phyloP scores from a whole-genome alignment of 2,329 filamentous ascomycete species.

The Lithohypha guttulata region DNA sequence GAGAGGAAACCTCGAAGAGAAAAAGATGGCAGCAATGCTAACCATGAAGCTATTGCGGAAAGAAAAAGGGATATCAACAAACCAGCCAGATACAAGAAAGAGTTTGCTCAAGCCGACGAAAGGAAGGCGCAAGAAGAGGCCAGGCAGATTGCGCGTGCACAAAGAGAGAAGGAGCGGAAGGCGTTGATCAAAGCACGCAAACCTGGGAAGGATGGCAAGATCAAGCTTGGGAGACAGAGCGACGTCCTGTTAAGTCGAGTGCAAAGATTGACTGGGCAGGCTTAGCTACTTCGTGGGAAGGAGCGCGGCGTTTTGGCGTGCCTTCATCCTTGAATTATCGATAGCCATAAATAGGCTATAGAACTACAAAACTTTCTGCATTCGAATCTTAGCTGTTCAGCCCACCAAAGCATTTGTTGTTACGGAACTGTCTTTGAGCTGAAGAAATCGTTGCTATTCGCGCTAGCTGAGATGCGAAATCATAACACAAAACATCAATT shows the following conservation, averaged over 20 bases:
- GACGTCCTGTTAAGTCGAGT: conserved; percentile 66
- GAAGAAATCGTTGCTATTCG: too few relatives aligned
- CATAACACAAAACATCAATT: too few relatives aligned
- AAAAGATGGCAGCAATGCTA: conserved; percentile 8
- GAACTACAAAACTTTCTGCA: too few relatives aligned
- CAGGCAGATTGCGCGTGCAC: conserved; percentile 29
- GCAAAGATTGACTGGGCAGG: conserved; percentile 53
- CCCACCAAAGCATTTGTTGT: too few relatives aligned
- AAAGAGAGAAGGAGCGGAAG: conserved; percentile 58
- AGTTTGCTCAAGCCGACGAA: conserved; percentile 55
- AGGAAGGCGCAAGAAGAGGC: conserved; percentile 50
- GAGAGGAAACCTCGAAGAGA: conserved; percentile 4
- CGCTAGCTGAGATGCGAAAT: too few relatives aligned
- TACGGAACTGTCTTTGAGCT: too few relatives aligned
- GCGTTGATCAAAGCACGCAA: conserved; percentile 52
- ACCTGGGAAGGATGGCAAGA: conserved; percentile 57
- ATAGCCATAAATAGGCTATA: too few relatives aligned
- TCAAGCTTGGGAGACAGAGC: conserved; percentile 74
- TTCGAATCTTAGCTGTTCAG: too few relatives aligned
- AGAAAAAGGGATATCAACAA: conserved; percentile 22
- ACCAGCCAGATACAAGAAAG: conserved; percentile 49
- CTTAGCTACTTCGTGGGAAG: conserved; percentile 11
- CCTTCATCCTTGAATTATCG: too few relatives aligned
- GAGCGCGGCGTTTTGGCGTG: too few relatives aligned
- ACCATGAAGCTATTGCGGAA: conserved; percentile 16